Conservation (phyloP, 2,329 filamentous ascomycete species). For the Aspergillus costaricaensis region DNA sequence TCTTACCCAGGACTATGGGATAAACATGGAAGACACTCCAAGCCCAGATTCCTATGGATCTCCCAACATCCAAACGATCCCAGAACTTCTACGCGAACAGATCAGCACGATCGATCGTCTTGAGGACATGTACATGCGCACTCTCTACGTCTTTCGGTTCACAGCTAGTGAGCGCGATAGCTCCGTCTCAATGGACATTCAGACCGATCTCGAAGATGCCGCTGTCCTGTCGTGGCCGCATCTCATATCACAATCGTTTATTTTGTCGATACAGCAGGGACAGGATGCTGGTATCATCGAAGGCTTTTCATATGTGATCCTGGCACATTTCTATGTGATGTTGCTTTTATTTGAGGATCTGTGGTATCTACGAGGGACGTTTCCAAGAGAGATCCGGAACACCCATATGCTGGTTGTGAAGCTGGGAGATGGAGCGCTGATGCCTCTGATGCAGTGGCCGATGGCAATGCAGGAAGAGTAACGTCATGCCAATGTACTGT, state of each 20-base stretch:
- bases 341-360: conserved; percentile 3
- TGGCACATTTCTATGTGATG: conserved; percentile 23
- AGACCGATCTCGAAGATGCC: conserved; percentile 22
- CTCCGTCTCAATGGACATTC: conserved; percentile 14
- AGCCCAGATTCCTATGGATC: too few species aligned
- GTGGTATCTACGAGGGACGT: conserved; percentile 9
- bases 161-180: conserved; percentile 1
- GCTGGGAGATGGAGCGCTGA: not conserved
- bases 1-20: too few species aligned
- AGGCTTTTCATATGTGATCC: conserved; percentile 16
- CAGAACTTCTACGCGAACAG: not conserved
- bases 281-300: not conserved
- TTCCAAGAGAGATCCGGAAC: conserved; percentile 10
- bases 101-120: not conserved
- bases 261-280: conserved; percentile 10
- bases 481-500: too few species aligned
- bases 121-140: conserved; percentile 18
- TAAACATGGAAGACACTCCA: too few species aligned
- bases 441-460: conserved; percentile 11
- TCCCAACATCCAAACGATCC: not conserved
- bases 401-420: not conserved
- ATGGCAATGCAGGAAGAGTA: not conserved
- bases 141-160: conserved; percentile 18
- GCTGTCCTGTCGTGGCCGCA: conserved; percentile 21
- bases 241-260: conserved; percentile 15